Evolutionary conservation across 495 filamentous ascomycete species (phyloP), one percentile per base, ranked within the genome.

Genomic region (Neurospora sp.): DNA sequence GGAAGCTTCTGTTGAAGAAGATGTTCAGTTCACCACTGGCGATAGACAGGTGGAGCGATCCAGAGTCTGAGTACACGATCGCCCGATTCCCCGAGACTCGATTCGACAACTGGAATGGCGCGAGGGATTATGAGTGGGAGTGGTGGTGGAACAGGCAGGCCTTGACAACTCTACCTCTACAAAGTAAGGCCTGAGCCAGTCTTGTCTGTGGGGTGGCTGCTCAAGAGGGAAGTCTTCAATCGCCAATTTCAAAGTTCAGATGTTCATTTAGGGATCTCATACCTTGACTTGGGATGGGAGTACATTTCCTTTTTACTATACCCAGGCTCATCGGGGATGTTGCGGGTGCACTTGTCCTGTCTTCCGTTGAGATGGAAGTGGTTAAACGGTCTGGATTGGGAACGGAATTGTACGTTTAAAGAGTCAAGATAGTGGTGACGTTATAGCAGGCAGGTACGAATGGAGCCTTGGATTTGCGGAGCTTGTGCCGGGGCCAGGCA

Each of bases 71-170:
- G 54, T 35, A 66, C 14, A 27, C 31, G 2, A 66, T 27, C 14
- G 54, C 54, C 0, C 23, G 14, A 7, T 66, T 66, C 31, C 27
- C 23, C 6, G 54, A 66, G 12, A 35, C 23, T 16, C 23, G 54
- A 18, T 35, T 35, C 23, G 54, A 66, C 54, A 31, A 9, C 14
- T 66, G 54, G 54, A 66, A 66, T 37, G 54, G 70, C 66, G 20
- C 41, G 59, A 72, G 79, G 35, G 78, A 81, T 71, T 59, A 71
- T 7, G 76, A 70, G 14, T 81, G 79, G 79, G 74, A 81, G 73
- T 72, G 37, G 10, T 81, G 79, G 79, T 81, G 78, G 78, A 71
- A 73, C 5, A 42, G 23, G 5, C 78, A 80, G 44, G 73, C 41
- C 1, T 66, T 66, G 54, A 66, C 23, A 18, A 8, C 2, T 8